Conservation (phyloP, 208 protist species). For the Balamuthia mandrillaris region DNA sequence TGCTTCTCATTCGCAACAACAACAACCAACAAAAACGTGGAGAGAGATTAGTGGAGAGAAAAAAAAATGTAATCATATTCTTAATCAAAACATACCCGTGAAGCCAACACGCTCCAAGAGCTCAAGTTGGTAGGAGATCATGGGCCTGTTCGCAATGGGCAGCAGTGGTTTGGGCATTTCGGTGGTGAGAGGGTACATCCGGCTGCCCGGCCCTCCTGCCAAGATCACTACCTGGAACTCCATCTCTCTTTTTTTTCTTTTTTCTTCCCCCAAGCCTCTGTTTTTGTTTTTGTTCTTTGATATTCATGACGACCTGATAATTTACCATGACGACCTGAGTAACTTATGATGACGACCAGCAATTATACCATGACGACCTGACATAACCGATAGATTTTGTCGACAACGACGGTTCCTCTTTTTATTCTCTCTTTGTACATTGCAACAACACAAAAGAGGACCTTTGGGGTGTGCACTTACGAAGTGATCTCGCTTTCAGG, state of each 20-base stretch:
- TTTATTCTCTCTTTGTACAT: too few relatives aligned
- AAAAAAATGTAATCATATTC: neutral
- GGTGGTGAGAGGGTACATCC: constrained; percentile 60
- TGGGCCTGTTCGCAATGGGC: constrained; percentile 59
- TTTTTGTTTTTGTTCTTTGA: too few relatives aligned
- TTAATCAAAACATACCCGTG: constrained; percentile 6
- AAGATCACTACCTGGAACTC: constrained; percentile 66
- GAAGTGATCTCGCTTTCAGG: neutral
- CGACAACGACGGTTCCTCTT: too few relatives aligned
- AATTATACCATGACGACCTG: too few relatives aligned
- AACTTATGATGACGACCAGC: too few relatives aligned
- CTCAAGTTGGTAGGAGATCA: constrained; percentile 58
- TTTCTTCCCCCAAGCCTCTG: too few relatives aligned
- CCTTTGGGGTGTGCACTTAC: too few relatives aligned
- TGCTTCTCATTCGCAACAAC: neutral
- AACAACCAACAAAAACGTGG: constrained; percentile 40
- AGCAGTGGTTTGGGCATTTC: constrained; percentile 59
- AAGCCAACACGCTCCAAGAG: constrained; percentile 58
- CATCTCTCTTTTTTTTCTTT: too few relatives aligned
- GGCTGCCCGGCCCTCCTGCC: constrained; percentile 49
- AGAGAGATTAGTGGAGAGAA: neutral
- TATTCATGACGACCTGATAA: too few relatives aligned
- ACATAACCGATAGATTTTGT: too few relatives aligned
- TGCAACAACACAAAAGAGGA: too few relatives aligned
- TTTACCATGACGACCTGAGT: too few relatives aligned